Conservation (phyloP, 1,139 yeast species). For the Hyphopichia burtonii region DNA sequence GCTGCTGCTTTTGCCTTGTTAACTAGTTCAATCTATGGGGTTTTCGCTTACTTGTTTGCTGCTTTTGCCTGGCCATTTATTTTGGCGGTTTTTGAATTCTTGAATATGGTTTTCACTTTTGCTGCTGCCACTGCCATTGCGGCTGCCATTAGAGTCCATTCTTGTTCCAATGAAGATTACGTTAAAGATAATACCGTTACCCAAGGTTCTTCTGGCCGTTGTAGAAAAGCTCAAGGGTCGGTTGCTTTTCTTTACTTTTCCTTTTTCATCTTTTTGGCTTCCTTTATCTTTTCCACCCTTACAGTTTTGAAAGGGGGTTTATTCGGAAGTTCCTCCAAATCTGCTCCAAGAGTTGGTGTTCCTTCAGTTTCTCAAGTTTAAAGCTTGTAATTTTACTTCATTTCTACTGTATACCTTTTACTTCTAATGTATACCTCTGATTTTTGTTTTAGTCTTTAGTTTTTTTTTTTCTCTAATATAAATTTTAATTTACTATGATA, state of each 20-base stretch:
- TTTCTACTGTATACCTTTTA: too few species aligned
- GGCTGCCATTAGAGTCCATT: slow-evolving; percentile 81
- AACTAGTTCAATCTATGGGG: slow-evolving; percentile 77
- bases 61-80: slow-evolving; percentile 86
- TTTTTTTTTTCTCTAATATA: background rate
- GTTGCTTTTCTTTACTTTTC: slow-evolving; percentile 89
- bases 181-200: slow-evolving; percentile 62
- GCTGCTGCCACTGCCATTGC: slow-evolving; percentile 95
- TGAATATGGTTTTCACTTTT: slow-evolving; percentile 88
- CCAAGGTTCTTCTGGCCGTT: slow-evolving; percentile 77
- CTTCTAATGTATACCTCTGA: too few species aligned
- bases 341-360: slow-evolving; percentile 72
- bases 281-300: slow-evolving; percentile 60
- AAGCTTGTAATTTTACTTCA: too few species aligned
- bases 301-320: slow-evolving; percentile 70
- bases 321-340: slow-evolving; percentile 54
- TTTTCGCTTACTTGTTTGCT: slow-evolving; percentile 73
- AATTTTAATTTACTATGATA: background rate
- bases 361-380: slow-evolving; percentile 87
- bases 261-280: slow-evolving; percentile 70
- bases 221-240: slow-evolving; percentile 94
- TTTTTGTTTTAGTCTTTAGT: background rate
- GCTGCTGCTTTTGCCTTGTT: slow-evolving; percentile 83
- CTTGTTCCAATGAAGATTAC: slow-evolving; percentile 72
- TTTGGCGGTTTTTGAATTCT: slow-evolving; percentile 72